Evolutionary conservation across 2,329 filamentous ascomycete genomes (phyloP).

Genomic region (Endothia cerciana): DNA sequence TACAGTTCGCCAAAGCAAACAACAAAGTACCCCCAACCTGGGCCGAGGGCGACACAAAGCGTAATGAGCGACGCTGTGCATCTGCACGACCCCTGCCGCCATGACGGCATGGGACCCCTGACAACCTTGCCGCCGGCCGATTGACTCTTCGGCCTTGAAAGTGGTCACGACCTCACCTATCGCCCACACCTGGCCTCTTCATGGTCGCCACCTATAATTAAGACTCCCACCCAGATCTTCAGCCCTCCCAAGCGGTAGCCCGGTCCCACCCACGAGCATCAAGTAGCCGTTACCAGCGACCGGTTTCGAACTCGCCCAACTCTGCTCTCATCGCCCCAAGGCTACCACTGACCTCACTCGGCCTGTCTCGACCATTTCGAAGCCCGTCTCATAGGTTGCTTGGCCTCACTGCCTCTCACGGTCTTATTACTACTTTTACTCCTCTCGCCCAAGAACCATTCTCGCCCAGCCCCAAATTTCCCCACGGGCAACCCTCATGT

Average conservation of each 20-base stretch:
- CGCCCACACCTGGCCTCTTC: conserved; percentile 25
- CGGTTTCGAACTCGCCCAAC: conserved; percentile 26
- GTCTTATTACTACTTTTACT: conserved; percentile 10
- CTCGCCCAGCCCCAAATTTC: conserved; percentile 32
- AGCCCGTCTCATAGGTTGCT: conserved; percentile 21
- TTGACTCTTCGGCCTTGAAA: conserved; percentile 21
- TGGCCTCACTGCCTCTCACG: conserved; percentile 18
- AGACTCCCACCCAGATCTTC: conserved; percentile 10
- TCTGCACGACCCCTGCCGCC: conserved; percentile 2
- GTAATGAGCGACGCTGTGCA: neutral
- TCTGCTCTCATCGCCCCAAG: conserved; percentile 11
- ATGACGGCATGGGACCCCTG: conserved; percentile 27
- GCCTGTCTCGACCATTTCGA: conserved; percentile 27
- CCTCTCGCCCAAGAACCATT: conserved; percentile 3
- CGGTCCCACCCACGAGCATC: conserved; percentile 13
- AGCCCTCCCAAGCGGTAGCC: conserved; percentile 17
- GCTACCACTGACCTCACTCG: conserved; percentile 23
- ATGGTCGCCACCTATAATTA: conserved; percentile 28
- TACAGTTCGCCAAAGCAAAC: conserved; percentile 36
- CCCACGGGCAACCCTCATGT: conserved; percentile 39
- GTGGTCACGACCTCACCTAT: conserved; percentile 21
- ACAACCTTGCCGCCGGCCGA: conserved; percentile 17
- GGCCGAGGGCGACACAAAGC: too few species aligned
- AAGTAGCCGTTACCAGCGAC: conserved; percentile 24
- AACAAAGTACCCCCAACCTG: too few species aligned